These are phyloP conservation scores for Dactylonectria macrodidyma DNA, from an alignment of 2,329 filamentous ascomycete species.

Conservation along the genomic window DNA sequence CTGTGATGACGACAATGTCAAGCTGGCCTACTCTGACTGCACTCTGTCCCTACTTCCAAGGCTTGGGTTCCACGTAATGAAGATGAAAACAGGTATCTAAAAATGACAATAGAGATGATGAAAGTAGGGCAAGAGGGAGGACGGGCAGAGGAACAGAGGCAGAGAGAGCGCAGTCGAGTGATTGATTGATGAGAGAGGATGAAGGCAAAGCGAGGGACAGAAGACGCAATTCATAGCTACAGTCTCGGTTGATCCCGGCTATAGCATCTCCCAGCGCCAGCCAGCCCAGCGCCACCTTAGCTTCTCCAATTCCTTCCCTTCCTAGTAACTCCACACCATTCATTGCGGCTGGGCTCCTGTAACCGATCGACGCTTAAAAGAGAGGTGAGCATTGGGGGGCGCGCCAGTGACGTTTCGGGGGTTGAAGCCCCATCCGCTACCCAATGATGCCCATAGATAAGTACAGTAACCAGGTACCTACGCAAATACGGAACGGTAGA, in stretches of 20 bases:
- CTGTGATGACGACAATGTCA: neutral
- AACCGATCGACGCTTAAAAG: conserved; percentile 23
- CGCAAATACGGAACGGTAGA: no score
- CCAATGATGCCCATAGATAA: neutral
- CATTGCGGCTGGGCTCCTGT: neutral
- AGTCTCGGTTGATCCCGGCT: conserved; percentile 49
- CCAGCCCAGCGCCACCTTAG: conserved; percentile 41
- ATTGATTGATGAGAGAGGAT: neutral
- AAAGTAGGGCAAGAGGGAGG: conserved; percentile 6
- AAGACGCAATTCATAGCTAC: conserved; percentile 42
- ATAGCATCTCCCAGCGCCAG: conserved; percentile 19
- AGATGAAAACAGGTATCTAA: neutral
- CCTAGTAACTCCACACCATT: conserved; percentile 8
- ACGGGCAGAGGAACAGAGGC: conserved; percentile 15
- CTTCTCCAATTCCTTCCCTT: conserved; percentile 41
- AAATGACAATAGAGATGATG: conserved; percentile 4
- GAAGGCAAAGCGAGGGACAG: conserved; percentile 18
- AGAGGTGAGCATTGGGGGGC: conserved; percentile 7
- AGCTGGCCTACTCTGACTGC: conserved; percentile 1
- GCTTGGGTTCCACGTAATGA: neutral
- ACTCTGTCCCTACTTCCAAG: conserved; percentile 29
- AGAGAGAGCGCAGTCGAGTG: conserved; percentile 1
- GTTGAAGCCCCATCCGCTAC: neutral
- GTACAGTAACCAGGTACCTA: no score
- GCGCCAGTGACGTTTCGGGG: conserved; percentile 41